Conservation (phyloP, 2,329 filamentous ascomycete species). For the Cercospora citrullina region DNA sequence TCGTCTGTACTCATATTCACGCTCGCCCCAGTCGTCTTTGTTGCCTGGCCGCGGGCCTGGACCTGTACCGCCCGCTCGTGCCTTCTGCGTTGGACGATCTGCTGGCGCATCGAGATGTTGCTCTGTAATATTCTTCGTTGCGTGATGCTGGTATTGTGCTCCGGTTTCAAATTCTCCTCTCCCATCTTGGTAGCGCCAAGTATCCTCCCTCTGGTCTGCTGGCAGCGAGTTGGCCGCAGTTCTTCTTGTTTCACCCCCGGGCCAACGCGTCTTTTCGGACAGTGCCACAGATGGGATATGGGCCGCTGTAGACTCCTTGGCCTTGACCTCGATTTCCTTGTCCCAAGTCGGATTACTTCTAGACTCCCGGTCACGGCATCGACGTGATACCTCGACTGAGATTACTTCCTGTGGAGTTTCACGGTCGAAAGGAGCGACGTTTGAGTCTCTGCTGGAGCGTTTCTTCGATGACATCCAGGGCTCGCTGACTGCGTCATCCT, state of each 20-base stretch:
- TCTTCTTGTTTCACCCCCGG: background rate
- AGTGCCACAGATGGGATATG: background rate
- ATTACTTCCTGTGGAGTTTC: background rate
- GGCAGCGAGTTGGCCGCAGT: background rate
- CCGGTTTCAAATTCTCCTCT: background rate
- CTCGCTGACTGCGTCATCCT: conserved; percentile 20
- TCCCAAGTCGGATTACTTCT: background rate
- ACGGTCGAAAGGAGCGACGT: background rate
- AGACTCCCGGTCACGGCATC: background rate
- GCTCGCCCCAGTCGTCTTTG: background rate
- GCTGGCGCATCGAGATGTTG: background rate
- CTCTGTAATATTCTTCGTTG: background rate
- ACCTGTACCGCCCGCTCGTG: background rate
- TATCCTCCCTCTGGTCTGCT: background rate
- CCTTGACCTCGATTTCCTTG: background rate
- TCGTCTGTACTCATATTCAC: conserved; percentile 3
- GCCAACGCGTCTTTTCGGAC: background rate
- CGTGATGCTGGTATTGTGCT: background rate
- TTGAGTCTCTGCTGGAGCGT: conserved; percentile 13
- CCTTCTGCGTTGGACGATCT: background rate
- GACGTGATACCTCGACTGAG: background rate
- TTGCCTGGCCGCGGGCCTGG: background rate
- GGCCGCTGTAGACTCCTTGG: background rate
- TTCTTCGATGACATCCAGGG: conserved; percentile 21
- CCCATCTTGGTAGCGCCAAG: background rate